A percentile compares a stretch with the other conserved stretches of the same genome.
Conservation (phyloP, 805 yeast species). For the Grigorovia transvaalensis region DNA sequence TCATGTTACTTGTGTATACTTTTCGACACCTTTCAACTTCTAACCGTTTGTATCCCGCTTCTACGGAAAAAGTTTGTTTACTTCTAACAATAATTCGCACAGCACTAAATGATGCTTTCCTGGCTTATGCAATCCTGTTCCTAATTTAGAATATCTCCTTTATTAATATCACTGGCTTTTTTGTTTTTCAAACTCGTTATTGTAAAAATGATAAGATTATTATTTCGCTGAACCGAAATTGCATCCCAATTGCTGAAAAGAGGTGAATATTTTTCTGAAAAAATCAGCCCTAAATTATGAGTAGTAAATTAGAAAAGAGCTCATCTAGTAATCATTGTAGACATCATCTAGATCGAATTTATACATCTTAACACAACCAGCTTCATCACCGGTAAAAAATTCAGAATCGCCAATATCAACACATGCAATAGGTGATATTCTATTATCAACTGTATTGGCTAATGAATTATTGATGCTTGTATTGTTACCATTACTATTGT, state of each 20-base stretch:
- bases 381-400: conserved; percentile 83
- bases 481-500: not conserved
- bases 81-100: no score
- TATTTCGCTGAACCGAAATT: not conserved
- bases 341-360: conserved; percentile 47
- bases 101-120: no score
- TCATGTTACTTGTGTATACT: no score
- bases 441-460: conserved; percentile 4
- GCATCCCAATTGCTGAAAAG: not conserved
- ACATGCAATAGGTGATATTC: conserved; percentile 35
- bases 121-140: no score
- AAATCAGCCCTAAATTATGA: not conserved
- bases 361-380: conserved; percentile 77
- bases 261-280: not conserved
- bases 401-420: conserved; percentile 85
- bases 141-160: no score
- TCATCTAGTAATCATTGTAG: conserved; percentile 3
- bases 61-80: no score
- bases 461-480: not conserved
- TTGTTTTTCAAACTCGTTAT: not conserved
- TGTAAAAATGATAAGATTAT: not conserved
- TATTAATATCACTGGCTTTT: not conserved
- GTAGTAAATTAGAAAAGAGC: not conserved
- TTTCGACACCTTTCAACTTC: no score
- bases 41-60: no score